Conservation (phyloP, 306 rosid species). For the Trifolium subterraneum region DNA sequence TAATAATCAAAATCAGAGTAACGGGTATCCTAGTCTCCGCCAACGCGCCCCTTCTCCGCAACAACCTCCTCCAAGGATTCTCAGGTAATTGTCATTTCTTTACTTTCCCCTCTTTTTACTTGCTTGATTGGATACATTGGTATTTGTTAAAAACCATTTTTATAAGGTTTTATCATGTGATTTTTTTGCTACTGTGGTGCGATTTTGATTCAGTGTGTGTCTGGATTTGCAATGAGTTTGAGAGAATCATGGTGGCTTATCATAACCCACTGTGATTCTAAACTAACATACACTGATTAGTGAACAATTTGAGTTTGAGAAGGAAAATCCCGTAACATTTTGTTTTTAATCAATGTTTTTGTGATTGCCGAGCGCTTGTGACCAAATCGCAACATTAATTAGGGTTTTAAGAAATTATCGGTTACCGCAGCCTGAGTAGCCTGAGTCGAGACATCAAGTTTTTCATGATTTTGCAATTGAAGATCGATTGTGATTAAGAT, state of each 20-base stretch:
- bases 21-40: slow-evolving; percentile 80
- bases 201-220: background rate
- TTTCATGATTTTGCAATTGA: background rate
- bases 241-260: background rate
- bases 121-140: background rate
- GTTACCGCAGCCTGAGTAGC: background rate
- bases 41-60: slow-evolving; percentile 79
- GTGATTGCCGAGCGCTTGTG: background rate
- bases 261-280: background rate
- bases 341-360: background rate
- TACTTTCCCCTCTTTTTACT: background rate
- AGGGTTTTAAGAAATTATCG: background rate
- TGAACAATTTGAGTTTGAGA: background rate
- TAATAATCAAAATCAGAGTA: slow-evolving; percentile 38
- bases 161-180: background rate
- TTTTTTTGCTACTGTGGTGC: background rate
- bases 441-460: background rate
- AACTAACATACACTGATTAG: background rate
- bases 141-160: background rate
- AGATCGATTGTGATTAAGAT: background rate
- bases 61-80: slow-evolving; percentile 76
- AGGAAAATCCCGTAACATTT: background rate
- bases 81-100: slow-evolving; percentile 51
- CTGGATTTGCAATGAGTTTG: background rate
- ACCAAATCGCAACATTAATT: background rate